Conservation (phyloP, 805 yeast species). For the Priceomyces melissophilus region DNA sequence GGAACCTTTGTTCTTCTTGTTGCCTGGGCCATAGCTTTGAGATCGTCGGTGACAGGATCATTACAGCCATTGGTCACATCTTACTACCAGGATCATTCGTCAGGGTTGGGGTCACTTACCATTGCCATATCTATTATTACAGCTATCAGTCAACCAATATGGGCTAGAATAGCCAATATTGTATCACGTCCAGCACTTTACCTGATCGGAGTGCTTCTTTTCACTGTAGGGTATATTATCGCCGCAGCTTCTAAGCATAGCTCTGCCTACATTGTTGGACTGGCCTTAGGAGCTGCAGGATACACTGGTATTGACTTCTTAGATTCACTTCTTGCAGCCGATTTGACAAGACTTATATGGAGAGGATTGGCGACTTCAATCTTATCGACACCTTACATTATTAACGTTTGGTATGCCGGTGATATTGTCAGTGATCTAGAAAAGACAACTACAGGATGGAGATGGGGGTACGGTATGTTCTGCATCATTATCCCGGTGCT, state of each 20-base stretch:
- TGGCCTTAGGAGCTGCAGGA: constrained; percentile 18
- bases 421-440: constrained; percentile 30
- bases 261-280: constrained; percentile 22
- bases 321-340: constrained; percentile 18
- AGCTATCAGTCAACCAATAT: constrained; percentile 20
- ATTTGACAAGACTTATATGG: constrained; percentile 23
- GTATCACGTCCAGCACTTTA: constrained; percentile 21
- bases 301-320: constrained; percentile 17
- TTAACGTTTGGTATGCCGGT: constrained; percentile 42
- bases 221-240: constrained; percentile 19
- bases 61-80: constrained; percentile 34
- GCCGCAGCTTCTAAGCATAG: constrained; percentile 17
- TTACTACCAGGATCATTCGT: constrained; percentile 17
- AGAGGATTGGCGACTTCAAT: constrained; percentile 17
- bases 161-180: constrained; percentile 21
- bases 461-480: constrained; percentile 54
- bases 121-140: constrained; percentile 22
- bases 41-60: constrained; percentile 24
- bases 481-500: constrained; percentile 43
- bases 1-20: constrained; percentile 16
- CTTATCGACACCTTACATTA: constrained; percentile 38
- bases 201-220: constrained; percentile 13
- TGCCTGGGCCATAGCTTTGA: constrained; percentile 18
- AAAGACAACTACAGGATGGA: constrained; percentile 34
- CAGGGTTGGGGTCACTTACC: constrained; percentile 5